A percentile compares a stretch with the other conserved stretches of the same genome.
Conservation (phyloP, 495 filamentous ascomycete species). For the Neurospora cerealis region DNA sequence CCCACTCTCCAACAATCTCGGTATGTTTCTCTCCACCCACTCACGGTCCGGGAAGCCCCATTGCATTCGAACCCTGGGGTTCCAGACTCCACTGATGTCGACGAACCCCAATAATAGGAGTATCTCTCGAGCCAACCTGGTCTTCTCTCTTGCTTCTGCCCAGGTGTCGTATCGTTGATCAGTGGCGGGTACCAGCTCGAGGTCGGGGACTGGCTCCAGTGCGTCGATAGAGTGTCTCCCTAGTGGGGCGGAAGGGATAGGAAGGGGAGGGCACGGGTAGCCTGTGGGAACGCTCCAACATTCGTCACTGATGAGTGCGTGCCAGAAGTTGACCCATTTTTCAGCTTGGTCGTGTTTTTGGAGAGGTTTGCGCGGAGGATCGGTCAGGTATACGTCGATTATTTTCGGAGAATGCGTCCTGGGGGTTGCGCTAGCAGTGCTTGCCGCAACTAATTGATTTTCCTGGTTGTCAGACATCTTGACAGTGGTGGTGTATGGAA, state of each 20-base stretch:
- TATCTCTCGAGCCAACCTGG: not conserved
- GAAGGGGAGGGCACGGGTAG: not conserved
- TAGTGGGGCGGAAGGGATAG: not conserved
- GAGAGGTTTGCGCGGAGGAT: not conserved
- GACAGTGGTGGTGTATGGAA: not conserved
- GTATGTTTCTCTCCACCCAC: not conserved
- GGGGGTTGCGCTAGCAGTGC: not conserved
- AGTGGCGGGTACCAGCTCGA: not conserved
- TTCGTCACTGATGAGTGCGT: not conserved
- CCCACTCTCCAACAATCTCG: not conserved
- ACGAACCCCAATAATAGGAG: not conserved
- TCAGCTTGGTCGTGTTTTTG: not conserved
- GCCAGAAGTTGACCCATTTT: not conserved
- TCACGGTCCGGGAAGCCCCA: not conserved
- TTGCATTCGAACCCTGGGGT: not conserved
- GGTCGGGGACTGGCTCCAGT: not conserved
- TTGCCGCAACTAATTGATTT: not conserved
- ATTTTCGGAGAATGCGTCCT: not conserved
- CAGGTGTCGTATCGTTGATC: not conserved
- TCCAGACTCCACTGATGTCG: not conserved
- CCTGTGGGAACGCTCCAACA: not conserved
- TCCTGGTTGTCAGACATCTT: not conserved
- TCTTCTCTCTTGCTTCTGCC: not conserved
- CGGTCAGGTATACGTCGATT: not conserved
- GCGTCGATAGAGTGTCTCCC: not conserved